Base-by-base conservation (phyloP, 2,329 filamentous ascomycete species). In the Aureobasidium sp. region DNA sequence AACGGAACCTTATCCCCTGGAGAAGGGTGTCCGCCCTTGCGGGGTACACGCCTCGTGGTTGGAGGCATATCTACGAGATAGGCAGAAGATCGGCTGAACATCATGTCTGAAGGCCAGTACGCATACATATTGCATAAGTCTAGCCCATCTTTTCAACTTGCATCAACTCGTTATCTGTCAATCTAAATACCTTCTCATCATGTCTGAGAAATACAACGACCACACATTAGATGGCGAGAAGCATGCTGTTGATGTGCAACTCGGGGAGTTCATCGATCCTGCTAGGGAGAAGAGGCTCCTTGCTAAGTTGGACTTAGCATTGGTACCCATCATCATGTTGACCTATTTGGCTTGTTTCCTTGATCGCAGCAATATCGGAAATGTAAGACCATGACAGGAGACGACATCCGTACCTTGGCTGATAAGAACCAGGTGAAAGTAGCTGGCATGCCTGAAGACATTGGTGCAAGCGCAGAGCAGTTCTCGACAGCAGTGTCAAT, bases 331-430 rank as follows among this genome's bases (percentile, higher is more conserved):
- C 61, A 80, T 84, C 63, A 83, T 82, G 77, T 70, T 82, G 51
- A 75, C 84, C 5, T 85, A 83, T 64, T 67, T 85, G 23, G 76
- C 77, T 4, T 82, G 78, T 64, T 83, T 82, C 66, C 72, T 84
- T 44, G 83, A 86, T 69, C 76, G 83, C 60, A 75, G 75, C 23
- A 82, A 82, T 65, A 82, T 84, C 42, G 78, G 78, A 75, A 66
- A 55, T 20, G 32, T 56, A 41, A 47, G 55, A 8, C 8, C 15
- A 13, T 15, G 23, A 23, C 23, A 29, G 4, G 13, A 17, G 27
- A 9, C 1, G 5, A 15, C 23, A 9, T 20, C 20, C 4, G 5
- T 20, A 32, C 15, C 17, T 23, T 20, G 15, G 17, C 48, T 52
- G 32, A 52, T 34, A 52, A 26, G 29, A 4, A 5, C 32, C 12